These are phyloP conservation scores for Auriscalpium orientale DNA, from an alignment of 768 basidiomycete species.

Conservation along the genomic window DNA sequence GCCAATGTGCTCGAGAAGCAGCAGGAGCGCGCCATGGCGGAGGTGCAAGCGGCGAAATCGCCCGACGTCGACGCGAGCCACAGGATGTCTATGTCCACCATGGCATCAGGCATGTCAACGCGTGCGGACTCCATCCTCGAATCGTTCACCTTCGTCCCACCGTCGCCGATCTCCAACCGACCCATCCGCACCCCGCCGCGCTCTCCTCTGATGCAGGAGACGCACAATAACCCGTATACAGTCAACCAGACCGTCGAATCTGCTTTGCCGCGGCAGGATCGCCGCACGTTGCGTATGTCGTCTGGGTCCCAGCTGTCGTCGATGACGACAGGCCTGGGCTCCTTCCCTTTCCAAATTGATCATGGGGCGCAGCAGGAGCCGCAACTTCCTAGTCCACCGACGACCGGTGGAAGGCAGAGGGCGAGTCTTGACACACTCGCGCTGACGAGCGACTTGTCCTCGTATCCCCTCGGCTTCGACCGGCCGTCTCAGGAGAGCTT, in stretches of 20 bases:
- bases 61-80: conserved; percentile 33
- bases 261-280: conserved; percentile 21
- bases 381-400: not conserved
- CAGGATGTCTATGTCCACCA: conserved; percentile 26
- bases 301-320: conserved; percentile 73
- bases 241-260: not conserved
- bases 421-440: conserved; percentile 83
- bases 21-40: conserved; percentile 54
- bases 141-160: conserved; percentile 84
- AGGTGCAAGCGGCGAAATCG: conserved; percentile 48
- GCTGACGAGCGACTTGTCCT: conserved; percentile 73
- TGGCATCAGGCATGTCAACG: conserved; percentile 59
- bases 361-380: conserved; percentile 29
- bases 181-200: conserved; percentile 69
- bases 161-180: conserved; percentile 80
- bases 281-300: conserved; percentile 62
- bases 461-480: conserved; percentile 77
- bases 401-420: conserved; percentile 42
- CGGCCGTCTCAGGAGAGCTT: conserved; percentile 9
- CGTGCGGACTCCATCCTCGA: conserved; percentile 80
- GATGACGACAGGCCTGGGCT: conserved; percentile 71
- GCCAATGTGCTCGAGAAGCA: conserved; percentile 47
- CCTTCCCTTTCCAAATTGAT: conserved; percentile 85
- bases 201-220: conserved; percentile 61
- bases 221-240: not conserved